Percentiles rank a stretch among this genome's conserved stretches.
phyloP scores from a whole-genome alignment of 139 green algal genomes.

The Closterium sp. region DNA sequence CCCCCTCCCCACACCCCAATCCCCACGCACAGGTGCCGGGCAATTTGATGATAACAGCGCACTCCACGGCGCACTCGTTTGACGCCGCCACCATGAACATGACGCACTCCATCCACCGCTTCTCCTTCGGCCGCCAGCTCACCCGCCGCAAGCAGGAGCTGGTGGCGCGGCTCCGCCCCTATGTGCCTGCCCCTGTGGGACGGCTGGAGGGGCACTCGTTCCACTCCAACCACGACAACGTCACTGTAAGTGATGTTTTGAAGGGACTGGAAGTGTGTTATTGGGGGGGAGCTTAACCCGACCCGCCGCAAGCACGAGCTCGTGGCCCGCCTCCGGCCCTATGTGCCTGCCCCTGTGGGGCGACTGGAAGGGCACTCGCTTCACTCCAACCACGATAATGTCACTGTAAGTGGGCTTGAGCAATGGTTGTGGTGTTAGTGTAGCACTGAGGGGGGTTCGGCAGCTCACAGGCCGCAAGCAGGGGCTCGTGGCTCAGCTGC shows the following conservation, averaged over 20 bases:
- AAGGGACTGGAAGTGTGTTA: too few species aligned
- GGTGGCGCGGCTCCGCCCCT: background rate
- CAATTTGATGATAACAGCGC: conserved; percentile 49
- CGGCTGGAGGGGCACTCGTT: conserved; percentile 18
- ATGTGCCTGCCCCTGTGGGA: background rate
- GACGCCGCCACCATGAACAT: conserved; percentile 56
- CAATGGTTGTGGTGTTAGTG: too few species aligned
- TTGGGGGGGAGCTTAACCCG: too few species aligned
- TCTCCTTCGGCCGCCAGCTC: conserved; percentile 54
- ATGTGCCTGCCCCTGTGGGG: background rate
- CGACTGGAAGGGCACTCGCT: conserved; percentile 11
- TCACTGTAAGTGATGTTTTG: conserved; percentile 38
- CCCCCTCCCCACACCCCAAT: background rate
- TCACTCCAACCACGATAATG: conserved; percentile 41
- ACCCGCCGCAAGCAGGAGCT: conserved; percentile 4
- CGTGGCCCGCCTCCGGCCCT: background rate
- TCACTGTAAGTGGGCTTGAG: conserved; percentile 5
- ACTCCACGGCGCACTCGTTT: conserved; percentile 48
- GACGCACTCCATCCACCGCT: conserved; percentile 54
- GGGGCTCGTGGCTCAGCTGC: background rate
- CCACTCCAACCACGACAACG: conserved; percentile 39
- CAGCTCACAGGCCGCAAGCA: conserved; percentile 20
- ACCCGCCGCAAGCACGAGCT: conserved; percentile 1
- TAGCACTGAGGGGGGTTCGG: background rate
- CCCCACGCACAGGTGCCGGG: conserved; percentile 21